Evolutionary conservation across 441 rosid genomes (phyloP).

Genomic region (Codiaeum variegatum): DNA sequence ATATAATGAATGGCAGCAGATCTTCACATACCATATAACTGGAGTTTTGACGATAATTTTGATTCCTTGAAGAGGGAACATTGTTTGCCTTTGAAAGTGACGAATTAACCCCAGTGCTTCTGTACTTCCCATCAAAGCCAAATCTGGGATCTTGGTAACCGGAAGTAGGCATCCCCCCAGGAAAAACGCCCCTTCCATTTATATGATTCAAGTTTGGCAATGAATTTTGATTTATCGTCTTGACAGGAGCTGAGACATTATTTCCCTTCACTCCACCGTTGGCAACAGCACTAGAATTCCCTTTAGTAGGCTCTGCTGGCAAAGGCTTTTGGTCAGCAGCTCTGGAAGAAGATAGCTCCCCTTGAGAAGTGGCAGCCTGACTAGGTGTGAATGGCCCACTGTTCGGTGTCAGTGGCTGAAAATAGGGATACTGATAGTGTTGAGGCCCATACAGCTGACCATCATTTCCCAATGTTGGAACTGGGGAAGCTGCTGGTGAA

Average conservation of each 20-base stretch:
- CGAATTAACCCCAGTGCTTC: conserved; percentile 29
- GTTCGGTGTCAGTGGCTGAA: conserved; percentile 48
- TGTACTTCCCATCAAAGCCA: conserved; percentile 49
- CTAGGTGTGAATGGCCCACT: conserved; percentile 50
- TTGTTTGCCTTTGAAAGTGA: conserved; percentile 48
- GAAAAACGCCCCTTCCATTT: conserved; percentile 48
- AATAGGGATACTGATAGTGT: conserved; percentile 72
- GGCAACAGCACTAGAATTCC: conserved; percentile 39
- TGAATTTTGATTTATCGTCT: conserved; percentile 46
- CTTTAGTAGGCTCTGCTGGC: conserved; percentile 46
- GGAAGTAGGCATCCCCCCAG: conserved; percentile 42
- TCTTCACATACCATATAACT: conserved; percentile 46
- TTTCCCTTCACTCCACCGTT: conserved; percentile 47
- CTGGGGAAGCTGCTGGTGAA: conserved; percentile 69
- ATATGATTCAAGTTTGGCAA: conserved; percentile 37
- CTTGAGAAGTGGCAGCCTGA: conserved; percentile 42
- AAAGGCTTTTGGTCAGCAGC: conserved; percentile 54
- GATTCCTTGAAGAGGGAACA: conserved; percentile 55
- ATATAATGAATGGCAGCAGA: background rate
- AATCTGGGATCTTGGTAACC: conserved; percentile 65
- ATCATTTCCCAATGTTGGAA: conserved; percentile 63
- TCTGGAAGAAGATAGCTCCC: conserved; percentile 42
- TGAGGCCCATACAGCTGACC: conserved; percentile 73
- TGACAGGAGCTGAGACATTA: conserved; percentile 49
- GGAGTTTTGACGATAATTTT: conserved; percentile 53